Conservation (phyloP, 202 grass and related monocot species). For the Saccharum hybrid region DNA sequence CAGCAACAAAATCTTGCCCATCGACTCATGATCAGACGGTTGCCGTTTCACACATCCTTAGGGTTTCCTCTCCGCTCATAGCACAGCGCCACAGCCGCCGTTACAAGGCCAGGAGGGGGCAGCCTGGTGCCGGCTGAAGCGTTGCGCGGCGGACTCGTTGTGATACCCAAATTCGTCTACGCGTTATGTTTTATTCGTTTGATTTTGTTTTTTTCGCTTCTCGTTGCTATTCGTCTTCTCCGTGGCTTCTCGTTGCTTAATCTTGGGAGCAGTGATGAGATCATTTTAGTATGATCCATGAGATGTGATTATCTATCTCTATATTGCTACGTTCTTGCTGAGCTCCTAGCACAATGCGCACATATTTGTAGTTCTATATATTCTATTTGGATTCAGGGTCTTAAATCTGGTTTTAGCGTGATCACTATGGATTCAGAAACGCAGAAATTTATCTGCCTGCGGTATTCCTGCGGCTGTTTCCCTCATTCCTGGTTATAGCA, state of each 20-base stretch:
- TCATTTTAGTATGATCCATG: slow-evolving; percentile 27
- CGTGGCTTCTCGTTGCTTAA: neutral
- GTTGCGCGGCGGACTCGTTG: neutral
- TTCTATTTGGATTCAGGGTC: neutral
- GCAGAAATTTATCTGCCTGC: neutral
- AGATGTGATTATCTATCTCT: slow-evolving; percentile 47
- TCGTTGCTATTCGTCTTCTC: neutral
- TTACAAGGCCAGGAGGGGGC: neutral
- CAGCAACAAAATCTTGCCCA: neutral
- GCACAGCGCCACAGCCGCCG: neutral
- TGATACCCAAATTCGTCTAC: neutral
- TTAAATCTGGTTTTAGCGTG: neutral
- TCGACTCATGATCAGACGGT: slow-evolving; percentile 1
- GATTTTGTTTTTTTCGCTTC: neutral
- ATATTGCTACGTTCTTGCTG: slow-evolving; percentile 58
- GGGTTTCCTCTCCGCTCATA: slow-evolving; percentile 18
- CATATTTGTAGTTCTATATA: accelerated
- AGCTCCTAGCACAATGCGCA: slow-evolving; percentile 27
- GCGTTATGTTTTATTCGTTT: neutral
- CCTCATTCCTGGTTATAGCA: too few species aligned
- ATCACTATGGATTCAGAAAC: neutral
- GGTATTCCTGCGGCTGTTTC: neutral
- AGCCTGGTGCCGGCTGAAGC: too few species aligned
- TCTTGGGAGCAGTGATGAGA: slow-evolving; percentile 52
- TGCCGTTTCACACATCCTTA: neutral